These are phyloP conservation scores for Emiliania huxleyi DNA, from an alignment of 78 protist species.

Conservation along the genomic window DNA sequence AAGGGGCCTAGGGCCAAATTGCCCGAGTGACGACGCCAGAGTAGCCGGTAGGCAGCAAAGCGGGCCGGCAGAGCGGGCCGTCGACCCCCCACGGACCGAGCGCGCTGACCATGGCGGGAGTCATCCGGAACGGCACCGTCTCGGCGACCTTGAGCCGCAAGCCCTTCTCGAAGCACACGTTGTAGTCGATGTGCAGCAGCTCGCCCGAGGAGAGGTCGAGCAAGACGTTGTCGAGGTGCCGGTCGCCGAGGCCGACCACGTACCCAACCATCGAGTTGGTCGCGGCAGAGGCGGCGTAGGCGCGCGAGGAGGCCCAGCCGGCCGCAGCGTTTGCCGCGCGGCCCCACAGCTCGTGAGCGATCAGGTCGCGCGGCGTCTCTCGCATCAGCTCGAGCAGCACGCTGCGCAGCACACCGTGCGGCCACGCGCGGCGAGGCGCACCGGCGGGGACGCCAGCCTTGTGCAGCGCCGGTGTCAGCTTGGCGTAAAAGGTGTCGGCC, in stretches of 20 bases:
- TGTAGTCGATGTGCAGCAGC: conserved; percentile 67
- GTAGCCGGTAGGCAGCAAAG: too few relatives aligned
- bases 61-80: too few relatives aligned
- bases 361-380: conserved; percentile 31
- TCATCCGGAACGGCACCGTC: conserved; percentile 70
- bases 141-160: conserved; percentile 54
- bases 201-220: conserved; percentile 45
- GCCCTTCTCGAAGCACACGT: conserved; percentile 65
- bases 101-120: conserved; percentile 41
- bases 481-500: neutral
- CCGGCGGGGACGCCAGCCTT: neutral
- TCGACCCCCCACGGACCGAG: conserved; percentile 31
- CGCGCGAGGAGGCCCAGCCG: conserved; percentile 12
- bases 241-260: conserved; percentile 67
- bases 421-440: conserved; percentile 26
- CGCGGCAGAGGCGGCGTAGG: conserved; percentile 33
- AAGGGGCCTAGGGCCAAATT: too few relatives aligned
- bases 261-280: conserved; percentile 50
- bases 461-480: conserved; percentile 22
- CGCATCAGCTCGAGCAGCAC: neutral
- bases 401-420: neutral
- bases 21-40: too few relatives aligned
- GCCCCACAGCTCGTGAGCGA: conserved; percentile 10
- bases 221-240: conserved; percentile 64
- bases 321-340: neutral